Base-by-base conservation (phyloP, 2,329 filamentous ascomycete genomes). In the Rhynchosporium secalis region DNA sequence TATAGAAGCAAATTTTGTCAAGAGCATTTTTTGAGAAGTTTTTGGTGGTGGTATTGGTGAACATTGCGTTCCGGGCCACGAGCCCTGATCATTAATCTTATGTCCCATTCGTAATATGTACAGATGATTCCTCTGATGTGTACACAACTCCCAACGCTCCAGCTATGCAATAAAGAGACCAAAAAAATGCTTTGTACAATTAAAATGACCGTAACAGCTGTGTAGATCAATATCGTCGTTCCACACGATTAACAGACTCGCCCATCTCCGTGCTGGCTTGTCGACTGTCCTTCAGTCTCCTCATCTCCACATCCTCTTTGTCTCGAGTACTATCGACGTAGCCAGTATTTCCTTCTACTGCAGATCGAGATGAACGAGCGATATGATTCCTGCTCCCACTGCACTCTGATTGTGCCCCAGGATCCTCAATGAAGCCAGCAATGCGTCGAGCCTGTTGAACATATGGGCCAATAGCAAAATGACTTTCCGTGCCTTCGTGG, bases 401-500 rank as follows among this genome's bases (percentile, higher is more conserved):
- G 7, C 33, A 47, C 31, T 40, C 46, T 12, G 43, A 52, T 33
- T 55, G 58, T 28, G 52, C 54, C 29, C 62, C 5, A 13, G 20
- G 40, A 20, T 54, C n/a, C 49, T 48, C 26, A 12, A 64, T 60
- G 12, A 71, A 64, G 13, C 62, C 62, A 51, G 64, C 60, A n/a
- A 54, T 56, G 29, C 56, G 62, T 59, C 82, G 83, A 60, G 91
- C 72, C 33, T 80, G 73, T 36, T 82, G 76, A 3, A 94, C 79
- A 3, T 86, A 78, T 3, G 81, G 81, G 0, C 89, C 89, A 70
- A 90, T 78, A 13, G 82, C 80, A 72, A 89, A 96, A 62, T 90
- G 85, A 70, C 89, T 87, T 65, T 83, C 81, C 62, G 80, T 79
- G 67, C 80, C 82, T 52, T 86, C 85, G 69, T 93, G 89, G 58